Conservation (phyloP, 331 rosid genomes). For the Pyracantha coccinea region DNA sequence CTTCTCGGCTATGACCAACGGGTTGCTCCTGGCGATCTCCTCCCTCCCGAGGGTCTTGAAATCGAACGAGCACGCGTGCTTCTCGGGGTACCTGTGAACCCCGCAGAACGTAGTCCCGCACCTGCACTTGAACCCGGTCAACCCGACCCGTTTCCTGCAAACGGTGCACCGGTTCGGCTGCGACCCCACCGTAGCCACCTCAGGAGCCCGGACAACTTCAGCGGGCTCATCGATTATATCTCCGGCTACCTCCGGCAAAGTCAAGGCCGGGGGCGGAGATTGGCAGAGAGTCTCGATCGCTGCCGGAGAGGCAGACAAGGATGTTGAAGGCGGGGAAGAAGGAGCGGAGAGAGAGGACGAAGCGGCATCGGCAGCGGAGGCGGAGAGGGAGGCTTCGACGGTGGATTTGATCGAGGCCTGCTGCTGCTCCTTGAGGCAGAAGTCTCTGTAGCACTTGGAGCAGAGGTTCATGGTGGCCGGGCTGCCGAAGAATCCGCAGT, state of each 20-base stretch:
- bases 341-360: background rate
- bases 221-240: constrained; percentile 2
- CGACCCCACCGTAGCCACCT: background rate
- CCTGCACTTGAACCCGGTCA: constrained; percentile 73
- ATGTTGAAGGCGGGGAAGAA: background rate
- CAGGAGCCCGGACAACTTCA: constrained; percentile 1
- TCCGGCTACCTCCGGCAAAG: constrained; percentile 16
- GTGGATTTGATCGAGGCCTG: constrained; percentile 60
- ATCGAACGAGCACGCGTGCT: constrained; percentile 72
- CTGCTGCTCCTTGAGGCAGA: constrained; percentile 46
- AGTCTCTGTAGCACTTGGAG: constrained; percentile 63
- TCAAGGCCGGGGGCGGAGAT: constrained; percentile 15
- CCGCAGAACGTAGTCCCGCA: constrained; percentile 83
- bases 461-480: constrained; percentile 79
- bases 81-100: constrained; percentile 83
- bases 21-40: constrained; percentile 81
- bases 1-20: constrained; percentile 71
- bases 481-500: constrained; percentile 83
- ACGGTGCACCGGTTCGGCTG: constrained; percentile 56
- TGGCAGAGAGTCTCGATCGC: constrained; percentile 18
- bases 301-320: background rate
- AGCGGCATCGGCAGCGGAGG: background rate
- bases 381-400: constrained; percentile 46
- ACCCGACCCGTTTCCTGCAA: constrained; percentile 65
- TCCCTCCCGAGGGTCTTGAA: constrained; percentile 68